Evolutionary conservation across 2,329 filamentous ascomycete species (phyloP), one percentile per base, ranked within the genome.

Genomic region (Trichoderma simmonsii): DNA sequence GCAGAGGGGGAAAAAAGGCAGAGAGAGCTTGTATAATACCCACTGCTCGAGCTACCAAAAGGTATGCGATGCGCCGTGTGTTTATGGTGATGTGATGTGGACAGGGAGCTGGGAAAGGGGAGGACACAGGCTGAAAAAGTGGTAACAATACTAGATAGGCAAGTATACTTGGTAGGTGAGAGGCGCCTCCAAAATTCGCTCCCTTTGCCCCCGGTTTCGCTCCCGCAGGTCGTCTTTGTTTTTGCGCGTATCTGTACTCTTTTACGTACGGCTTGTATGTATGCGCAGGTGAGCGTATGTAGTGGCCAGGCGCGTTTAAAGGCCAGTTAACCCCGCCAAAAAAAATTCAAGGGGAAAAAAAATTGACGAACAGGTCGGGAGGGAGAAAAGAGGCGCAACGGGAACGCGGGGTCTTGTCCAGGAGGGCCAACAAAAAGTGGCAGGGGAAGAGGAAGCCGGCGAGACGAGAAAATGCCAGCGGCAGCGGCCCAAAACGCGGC

Each of bases 401-500:
- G 64, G 43, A 68, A 68, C 70, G 70, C 70, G 70, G 70, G 70
- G 70, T 72, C 70, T 54, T 34, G 57, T 66, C 57, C 21, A 32
- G 57, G 36, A 60, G n/a, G 62, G 70, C 62, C 62, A 66, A 61
- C 70, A 39, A 34, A 21, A 30, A 24, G n/a, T 34, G 66, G 36
- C 59, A 64, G 48, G 36, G 36, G 51, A 43, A 34, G 54, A 61
- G 18, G 57, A 60, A 39, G 61, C 63, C 70, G 62, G 56, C 7
- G 56, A 71, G 56, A 67, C 39, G 28, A 62, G 28, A 34, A 67
- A 61, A 61, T 60, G 63, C 34, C n/a, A 36, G 70, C 69, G 36
- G 26, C 63, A 63, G 64, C 59, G 66, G 59, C 66, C 66, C 71
- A 72, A 70, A 63, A 72, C 57, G 71, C 65, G 71, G 66, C 57